Evolutionary conservation across 352 stramenopile genomes (phyloP).

Genomic region (Pythium rishiriense): DNA sequence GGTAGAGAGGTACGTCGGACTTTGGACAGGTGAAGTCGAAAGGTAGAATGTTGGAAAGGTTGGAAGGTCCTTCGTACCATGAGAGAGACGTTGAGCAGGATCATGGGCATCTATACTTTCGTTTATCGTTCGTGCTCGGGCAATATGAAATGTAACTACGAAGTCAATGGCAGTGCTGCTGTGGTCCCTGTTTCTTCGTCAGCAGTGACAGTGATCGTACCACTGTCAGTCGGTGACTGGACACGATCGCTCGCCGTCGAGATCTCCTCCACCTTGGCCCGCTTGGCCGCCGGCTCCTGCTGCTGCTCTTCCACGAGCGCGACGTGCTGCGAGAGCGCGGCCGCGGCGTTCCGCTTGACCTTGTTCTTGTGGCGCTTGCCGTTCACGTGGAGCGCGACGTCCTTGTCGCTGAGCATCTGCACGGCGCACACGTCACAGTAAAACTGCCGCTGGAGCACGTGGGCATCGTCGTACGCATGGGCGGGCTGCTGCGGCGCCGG

Average conservation of each 20-base stretch:
- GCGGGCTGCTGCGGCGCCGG: constrained; percentile 20
- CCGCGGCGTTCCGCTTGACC: constrained; percentile 44
- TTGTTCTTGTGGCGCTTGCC: constrained; percentile 87
- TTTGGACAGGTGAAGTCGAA: too few species aligned
- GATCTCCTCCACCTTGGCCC: neutral
- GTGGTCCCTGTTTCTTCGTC: too few species aligned
- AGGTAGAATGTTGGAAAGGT: too few species aligned
- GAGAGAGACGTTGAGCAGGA: too few species aligned
- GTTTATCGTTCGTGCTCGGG: too few species aligned
- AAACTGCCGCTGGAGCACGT: constrained; percentile 51
- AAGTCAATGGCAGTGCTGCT: neutral
- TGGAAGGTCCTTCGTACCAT: too few species aligned
- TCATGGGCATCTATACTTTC: too few species aligned
- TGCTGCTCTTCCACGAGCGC: constrained; percentile 18
- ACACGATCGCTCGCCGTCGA: neutral
- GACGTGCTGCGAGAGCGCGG: constrained; percentile 55
- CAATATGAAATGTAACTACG: too few species aligned
- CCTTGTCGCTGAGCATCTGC: constrained; percentile 73
- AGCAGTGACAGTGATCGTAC: neutral
- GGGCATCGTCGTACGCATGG: constrained; percentile 44
- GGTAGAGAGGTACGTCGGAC: too few species aligned
- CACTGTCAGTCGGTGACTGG: constrained; percentile 6
- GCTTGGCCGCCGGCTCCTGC: constrained; percentile 8
- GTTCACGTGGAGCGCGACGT: constrained; percentile 67
- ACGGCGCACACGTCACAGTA: constrained; percentile 72